A percentile compares a stretch with the other conserved stretches of the same genome.
Conservation (phyloP, 306 rosid species). For the Amphicarpaea edgeworthii region DNA sequence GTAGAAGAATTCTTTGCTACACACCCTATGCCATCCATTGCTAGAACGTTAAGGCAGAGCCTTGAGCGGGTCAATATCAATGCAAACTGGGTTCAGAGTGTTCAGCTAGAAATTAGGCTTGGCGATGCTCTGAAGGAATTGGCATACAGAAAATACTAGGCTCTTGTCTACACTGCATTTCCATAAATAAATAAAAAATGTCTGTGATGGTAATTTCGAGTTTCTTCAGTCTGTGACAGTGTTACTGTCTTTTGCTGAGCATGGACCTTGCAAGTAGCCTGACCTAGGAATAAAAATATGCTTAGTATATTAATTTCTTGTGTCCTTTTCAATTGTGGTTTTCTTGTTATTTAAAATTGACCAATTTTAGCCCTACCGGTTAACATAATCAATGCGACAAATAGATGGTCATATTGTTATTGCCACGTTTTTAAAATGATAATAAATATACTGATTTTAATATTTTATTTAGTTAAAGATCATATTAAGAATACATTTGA, state of each 20-base stretch:
- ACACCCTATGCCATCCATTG: slow-evolving; percentile 57
- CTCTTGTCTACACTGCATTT: background rate
- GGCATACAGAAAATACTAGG: slow-evolving; percentile 56
- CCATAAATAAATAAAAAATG: too few species aligned
- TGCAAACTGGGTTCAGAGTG: slow-evolving; percentile 74
- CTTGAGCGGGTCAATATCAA: slow-evolving; percentile 78
- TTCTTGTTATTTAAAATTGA: background rate
- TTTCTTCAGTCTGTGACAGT: background rate
- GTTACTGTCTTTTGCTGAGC: slow-evolving; percentile 12
- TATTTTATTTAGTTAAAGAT: too few species aligned
- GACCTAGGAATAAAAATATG: background rate
- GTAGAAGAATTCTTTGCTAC: slow-evolving; percentile 79
- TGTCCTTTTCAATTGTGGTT: background rate
- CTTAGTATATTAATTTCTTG: background rate
- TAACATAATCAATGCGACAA: background rate
- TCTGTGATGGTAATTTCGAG: background rate
- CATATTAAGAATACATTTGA: too few species aligned
- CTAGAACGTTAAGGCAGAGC: slow-evolving; percentile 93
- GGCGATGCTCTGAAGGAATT: slow-evolving; percentile 60
- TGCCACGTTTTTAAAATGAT: background rate
- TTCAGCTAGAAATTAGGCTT: slow-evolving; percentile 64
- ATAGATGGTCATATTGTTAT: background rate
- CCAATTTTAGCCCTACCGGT: background rate
- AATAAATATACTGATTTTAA: background rate
- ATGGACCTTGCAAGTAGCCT: slow-evolving; percentile 14